Conservation (phyloP, 1,284 basidiomycete species). For the Austroboletus novae-zelandiae region DNA sequence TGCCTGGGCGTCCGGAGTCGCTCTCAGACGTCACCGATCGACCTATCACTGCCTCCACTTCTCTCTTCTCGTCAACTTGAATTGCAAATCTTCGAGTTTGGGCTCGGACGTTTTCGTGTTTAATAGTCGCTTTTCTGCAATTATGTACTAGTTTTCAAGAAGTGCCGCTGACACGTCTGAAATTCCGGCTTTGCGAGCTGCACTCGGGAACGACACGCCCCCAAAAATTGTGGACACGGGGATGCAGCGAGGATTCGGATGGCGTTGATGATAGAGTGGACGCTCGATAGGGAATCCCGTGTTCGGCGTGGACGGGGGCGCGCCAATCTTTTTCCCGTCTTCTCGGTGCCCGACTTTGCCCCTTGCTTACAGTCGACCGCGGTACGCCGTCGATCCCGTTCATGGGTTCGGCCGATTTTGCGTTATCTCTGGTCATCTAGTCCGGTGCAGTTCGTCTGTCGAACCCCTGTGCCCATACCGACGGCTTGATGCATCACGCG, state of each 20-base stretch:
- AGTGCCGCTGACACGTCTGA: neutral
- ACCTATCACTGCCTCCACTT: neutral
- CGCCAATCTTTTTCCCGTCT: too few species aligned
- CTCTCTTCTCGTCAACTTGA: neutral
- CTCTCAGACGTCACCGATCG: conserved; percentile 1
- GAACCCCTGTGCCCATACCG: neutral
- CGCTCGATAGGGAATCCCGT: too few species aligned
- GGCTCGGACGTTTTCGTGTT: conserved; percentile 1
- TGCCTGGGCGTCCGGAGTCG: neutral
- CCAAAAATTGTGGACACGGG: too few species aligned
- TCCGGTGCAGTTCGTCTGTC: neutral
- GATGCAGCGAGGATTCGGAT: neutral
- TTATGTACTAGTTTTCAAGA: neutral
- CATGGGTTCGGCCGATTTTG: neutral
- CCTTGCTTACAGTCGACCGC: neutral
- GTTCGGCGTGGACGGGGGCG: too few species aligned
- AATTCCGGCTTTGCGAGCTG: neutral
- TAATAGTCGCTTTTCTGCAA: neutral
- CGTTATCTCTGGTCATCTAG: conserved; percentile 4
- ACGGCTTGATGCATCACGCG: neutral
- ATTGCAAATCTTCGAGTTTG: conserved; percentile 12
- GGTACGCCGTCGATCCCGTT: conserved; percentile 4
- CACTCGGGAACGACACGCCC: neutral
- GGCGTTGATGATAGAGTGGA: neutral
- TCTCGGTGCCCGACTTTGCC: too few species aligned